Conservation (phyloP, 768 basidiomycete species). For the Leccinum rimulosum region DNA sequence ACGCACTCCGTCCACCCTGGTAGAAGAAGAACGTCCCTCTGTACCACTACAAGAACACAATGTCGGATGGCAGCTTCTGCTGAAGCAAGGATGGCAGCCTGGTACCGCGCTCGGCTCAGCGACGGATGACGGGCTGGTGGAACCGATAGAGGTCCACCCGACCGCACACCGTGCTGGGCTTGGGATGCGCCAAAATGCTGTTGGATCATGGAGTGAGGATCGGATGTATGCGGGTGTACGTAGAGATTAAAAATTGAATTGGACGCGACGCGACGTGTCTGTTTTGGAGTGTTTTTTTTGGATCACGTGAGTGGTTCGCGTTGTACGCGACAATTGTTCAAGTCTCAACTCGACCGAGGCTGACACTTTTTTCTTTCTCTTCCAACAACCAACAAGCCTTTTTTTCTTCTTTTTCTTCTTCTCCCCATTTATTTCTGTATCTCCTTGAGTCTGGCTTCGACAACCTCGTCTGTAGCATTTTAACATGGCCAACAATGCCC, state of each 20-base stretch:
- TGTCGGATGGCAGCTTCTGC: constrained; percentile 63
- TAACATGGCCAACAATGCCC: constrained; percentile 57
- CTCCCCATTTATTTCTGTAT: constrained; percentile 25
- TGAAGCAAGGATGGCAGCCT: constrained; percentile 77
- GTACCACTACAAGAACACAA: constrained; percentile 54
- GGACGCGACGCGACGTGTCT: constrained; percentile 33
- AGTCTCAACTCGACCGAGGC: constrained; percentile 32
- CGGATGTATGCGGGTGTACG: constrained; percentile 37
- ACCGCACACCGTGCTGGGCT: constrained; percentile 52
- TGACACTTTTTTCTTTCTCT: constrained; percentile 32
- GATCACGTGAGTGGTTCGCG: constrained; percentile 41
- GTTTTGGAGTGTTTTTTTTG: constrained; percentile 33
- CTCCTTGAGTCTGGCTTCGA: constrained; percentile 5
- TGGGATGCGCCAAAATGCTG: constrained; percentile 38
- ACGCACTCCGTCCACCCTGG: constrained; percentile 19
- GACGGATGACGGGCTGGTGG: constrained; percentile 41
- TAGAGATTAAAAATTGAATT: background rate
- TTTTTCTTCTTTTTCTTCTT: constrained; percentile 16
- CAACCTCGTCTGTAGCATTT: constrained; percentile 26
- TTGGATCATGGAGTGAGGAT: constrained; percentile 29
- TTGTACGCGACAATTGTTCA: constrained; percentile 32
- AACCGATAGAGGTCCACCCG: constrained; percentile 51
- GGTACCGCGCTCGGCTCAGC: constrained; percentile 42
- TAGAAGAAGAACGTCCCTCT: constrained; percentile 22
- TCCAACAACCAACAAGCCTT: constrained; percentile 18